These are phyloP conservation scores for Neckera pumila DNA, from an alignment of 225 moss, liverwort and hornwort genomes.

Conservation along the genomic window DNA sequence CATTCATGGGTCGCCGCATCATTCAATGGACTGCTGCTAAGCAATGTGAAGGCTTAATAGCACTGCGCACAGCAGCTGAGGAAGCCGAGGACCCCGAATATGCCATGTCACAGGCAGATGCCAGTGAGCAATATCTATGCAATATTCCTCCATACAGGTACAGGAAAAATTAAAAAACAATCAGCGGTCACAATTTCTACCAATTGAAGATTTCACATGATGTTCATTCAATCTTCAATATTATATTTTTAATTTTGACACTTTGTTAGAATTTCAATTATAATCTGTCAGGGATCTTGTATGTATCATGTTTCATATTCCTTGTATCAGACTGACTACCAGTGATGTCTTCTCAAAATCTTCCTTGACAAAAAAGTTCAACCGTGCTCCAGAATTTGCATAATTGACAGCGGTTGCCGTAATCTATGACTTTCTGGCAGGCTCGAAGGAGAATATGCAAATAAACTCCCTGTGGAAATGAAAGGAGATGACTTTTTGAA, in stretches of 20 bases:
- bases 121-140: slow-evolving; percentile 59
- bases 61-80: slow-evolving; percentile 15
- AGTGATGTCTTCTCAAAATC: neutral
- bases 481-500: slow-evolving; percentile 45
- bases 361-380: neutral
- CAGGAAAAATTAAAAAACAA: neutral
- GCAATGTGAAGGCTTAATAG: slow-evolving; percentile 19
- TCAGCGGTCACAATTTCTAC: neutral
- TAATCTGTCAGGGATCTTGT: neutral
- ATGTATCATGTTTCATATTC: neutral
- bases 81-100: slow-evolving; percentile 33
- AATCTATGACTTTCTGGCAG: slow-evolving; percentile 16
- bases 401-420: neutral
- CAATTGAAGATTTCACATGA: neutral
- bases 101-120: slow-evolving; percentile 30
- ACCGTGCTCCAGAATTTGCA: neutral
- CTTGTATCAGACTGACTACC: neutral
- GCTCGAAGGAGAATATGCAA: slow-evolving; percentile 55
- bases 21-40: slow-evolving; percentile 41
- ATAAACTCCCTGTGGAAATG: slow-evolving; percentile 32
- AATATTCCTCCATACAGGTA: slow-evolving; percentile 79
- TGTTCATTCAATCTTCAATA: neutral
- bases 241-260: neutral
- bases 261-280: neutral
- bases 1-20: slow-evolving; percentile 82